Base-by-base conservation (phyloP, 805 yeast genomes). In the Starmerella davenportii region DNA sequence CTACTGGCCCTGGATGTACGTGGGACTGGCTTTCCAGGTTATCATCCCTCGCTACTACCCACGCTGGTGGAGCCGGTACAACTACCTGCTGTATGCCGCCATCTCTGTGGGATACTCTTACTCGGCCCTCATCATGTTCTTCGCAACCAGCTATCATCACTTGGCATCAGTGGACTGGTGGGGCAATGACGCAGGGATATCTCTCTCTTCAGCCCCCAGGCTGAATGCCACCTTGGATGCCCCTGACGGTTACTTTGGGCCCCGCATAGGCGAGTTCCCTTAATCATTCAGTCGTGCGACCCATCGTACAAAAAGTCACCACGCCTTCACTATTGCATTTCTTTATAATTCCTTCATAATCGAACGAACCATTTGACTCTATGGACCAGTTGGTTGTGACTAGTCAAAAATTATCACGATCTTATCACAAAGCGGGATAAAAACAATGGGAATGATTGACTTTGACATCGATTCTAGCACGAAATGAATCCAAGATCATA, bases 31-130 rank as follows among this genome's bases (percentile, higher is more conserved):
- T 23, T 68, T 69, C 59, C 67, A 65, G 65, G 61, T 59, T 44
- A 53, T 56, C 41, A 57, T 73, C 48, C 65, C 68, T 47, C 58
- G 61, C 42, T 58, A 62, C 47, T 68, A 68, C 53, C 51, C 65
- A 35, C 54, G 62, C 18, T 68, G 78, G 79, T 76, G 79, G 63
- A 59, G 58, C 34, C 63, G 62, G 55, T 67, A 64, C 53, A 63
- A 57, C 50, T 67, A 62, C 44, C 64, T 75, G 18, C 54, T 76
- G 37, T 61, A 74, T 18, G 67, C 76, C 37, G 77, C 70, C 1
- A 56, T 74, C 21, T 57, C 66, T 7, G 70, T 78, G 1, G 80
- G 79, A 14, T 68, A 72, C 17, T 79, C 79, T 2, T 64, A 74
- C 44, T 61, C 74, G 41, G 72, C 70, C 1, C 57, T 72, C 34